These are phyloP conservation scores for Diaporthe longicolla DNA, from an alignment of 2,329 filamentous ascomycete species.

Conservation along the genomic window DNA sequence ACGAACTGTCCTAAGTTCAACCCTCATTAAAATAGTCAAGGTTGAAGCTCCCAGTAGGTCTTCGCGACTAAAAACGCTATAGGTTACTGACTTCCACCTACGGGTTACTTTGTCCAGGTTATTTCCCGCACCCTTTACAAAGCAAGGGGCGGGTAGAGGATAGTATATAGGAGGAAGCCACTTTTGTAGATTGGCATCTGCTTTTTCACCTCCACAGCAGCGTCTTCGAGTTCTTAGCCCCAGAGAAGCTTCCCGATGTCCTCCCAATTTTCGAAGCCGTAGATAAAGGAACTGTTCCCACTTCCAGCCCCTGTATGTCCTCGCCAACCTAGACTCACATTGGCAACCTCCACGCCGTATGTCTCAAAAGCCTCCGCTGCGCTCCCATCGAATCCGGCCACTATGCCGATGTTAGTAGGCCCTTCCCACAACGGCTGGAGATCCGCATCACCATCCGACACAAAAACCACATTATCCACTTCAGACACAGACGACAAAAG, in stretches of 20 bases:
- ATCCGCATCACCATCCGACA: constrained; percentile 15
- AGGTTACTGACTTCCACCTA: too few species aligned
- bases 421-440: constrained; percentile 14
- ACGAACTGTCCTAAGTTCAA: too few species aligned
- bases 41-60: too few species aligned
- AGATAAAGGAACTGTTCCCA: neutral
- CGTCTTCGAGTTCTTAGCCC: neutral
- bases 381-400: constrained; percentile 6
- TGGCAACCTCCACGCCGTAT: neutral
- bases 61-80: too few species aligned
- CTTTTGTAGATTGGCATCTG: too few species aligned
- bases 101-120: too few species aligned
- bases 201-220: too few species aligned
- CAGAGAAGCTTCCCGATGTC: neutral
- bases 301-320: neutral
- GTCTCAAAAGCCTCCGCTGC: neutral
- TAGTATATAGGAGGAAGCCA: too few species aligned
- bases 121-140: too few species aligned
- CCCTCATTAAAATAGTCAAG: too few species aligned
- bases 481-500: neutral
- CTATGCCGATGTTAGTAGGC: constrained; percentile 9
- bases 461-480: neutral
- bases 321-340: neutral
- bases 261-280: constrained; percentile 3
- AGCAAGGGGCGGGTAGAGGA: too few species aligned